Percentiles rank a stretch among this genome's conserved stretches.
Evolutionary conservation across 768 basidiomycete species (phyloP).

Genomic region (Pleurotus djamor): DNA sequence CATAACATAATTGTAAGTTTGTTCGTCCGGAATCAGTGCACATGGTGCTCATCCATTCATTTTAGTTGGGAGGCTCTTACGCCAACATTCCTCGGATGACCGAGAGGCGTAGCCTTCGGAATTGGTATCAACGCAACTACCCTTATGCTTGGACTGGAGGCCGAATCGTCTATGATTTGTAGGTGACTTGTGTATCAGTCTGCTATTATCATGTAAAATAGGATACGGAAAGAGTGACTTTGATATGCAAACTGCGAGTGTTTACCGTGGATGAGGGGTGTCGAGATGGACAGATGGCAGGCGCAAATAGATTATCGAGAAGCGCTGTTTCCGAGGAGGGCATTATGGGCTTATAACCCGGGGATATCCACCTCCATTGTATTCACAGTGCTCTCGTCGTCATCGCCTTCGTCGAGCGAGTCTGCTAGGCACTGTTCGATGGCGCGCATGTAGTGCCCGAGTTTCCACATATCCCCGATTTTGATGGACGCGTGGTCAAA

Average conservation of each 20-base stretch:
- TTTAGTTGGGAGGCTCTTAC: slow-evolving; percentile 87
- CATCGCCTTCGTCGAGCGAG: slow-evolving; percentile 46
- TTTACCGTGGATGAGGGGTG: too few species aligned
- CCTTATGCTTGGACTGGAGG: slow-evolving; percentile 88
- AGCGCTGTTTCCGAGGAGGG: too few species aligned
- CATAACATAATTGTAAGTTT: slow-evolving; percentile 84
- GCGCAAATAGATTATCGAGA: too few species aligned
- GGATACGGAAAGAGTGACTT: too few species aligned
- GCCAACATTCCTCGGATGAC: slow-evolving; percentile 83
- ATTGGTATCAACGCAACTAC: slow-evolving; percentile 93
- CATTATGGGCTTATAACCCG: background rate
- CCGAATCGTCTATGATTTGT: slow-evolving; percentile 46
- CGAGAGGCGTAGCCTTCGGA: slow-evolving; percentile 73
- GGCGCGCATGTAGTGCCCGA: slow-evolving; percentile 71
- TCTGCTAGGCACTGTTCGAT: slow-evolving; percentile 64
- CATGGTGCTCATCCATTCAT: background rate
- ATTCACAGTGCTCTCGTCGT: slow-evolving; percentile 25
- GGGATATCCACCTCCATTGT: slow-evolving; percentile 18
- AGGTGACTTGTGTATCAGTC: background rate
- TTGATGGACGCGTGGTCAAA: slow-evolving; percentile 77
- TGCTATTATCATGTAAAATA: too few species aligned
- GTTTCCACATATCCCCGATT: slow-evolving; percentile 84
- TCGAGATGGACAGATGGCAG: too few species aligned
- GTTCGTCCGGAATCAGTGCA: background rate
- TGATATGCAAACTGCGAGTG: too few species aligned